Conservation (phyloP, 306 rosid species). For the Alnus glutinosa region DNA sequence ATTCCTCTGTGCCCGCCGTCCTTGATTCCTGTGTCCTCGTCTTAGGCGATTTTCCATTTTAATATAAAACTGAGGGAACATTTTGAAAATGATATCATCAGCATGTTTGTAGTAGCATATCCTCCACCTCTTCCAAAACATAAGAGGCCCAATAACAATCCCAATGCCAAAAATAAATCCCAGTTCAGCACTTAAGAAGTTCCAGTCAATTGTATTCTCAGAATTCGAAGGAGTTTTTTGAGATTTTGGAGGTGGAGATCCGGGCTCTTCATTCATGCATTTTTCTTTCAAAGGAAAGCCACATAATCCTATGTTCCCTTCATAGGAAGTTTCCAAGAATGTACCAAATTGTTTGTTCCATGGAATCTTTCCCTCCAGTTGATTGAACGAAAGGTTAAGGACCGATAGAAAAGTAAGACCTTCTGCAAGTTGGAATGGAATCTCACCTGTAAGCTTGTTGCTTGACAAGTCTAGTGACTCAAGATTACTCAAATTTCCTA, state of each 20-base stretch:
- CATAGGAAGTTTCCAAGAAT: constrained; percentile 32
- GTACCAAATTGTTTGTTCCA: constrained; percentile 38
- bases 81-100: constrained; percentile 17
- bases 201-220: constrained; percentile 32
- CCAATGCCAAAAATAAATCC: constrained; percentile 40
- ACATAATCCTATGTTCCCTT: constrained; percentile 35
- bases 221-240: too few species aligned
- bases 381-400: constrained; percentile 40
- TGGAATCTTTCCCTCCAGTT: constrained; percentile 35
- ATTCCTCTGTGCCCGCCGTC: too few species aligned
- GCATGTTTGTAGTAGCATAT: constrained; percentile 11
- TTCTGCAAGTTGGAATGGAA: constrained; percentile 28
- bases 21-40: too few species aligned
- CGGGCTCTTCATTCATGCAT: neutral
- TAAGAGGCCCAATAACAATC: constrained; percentile 17
- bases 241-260: neutral
- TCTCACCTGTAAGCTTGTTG: constrained; percentile 23
- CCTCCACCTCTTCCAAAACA: constrained; percentile 29
- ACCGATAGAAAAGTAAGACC: constrained; percentile 19
- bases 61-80: constrained; percentile 28
- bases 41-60: neutral
- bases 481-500: constrained; percentile 22
- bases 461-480: constrained; percentile 43
- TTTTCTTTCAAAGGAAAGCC: constrained; percentile 28
- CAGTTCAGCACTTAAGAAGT: constrained; percentile 17